Percentiles rank a stretch among this genome's conserved stretches.
phyloP scores from a whole-genome alignment of 2,329 filamentous ascomycete species.

The Neopestalotiopsis sp. region DNA sequence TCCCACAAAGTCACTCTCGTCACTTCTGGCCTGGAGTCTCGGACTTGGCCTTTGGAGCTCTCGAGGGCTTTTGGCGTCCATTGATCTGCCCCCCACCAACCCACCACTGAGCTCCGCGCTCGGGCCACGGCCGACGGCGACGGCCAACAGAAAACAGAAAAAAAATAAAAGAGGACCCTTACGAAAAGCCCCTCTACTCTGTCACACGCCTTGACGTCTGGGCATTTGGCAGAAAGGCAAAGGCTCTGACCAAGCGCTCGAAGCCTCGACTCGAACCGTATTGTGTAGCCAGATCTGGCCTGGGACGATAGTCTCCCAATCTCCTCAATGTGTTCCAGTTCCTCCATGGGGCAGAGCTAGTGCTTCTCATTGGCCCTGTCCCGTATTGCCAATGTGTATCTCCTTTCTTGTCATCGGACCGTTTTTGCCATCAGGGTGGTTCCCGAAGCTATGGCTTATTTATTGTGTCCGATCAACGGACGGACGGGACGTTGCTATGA shows the following conservation, averaged over 20 bases:
- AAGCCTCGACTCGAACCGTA: background rate
- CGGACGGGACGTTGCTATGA: conserved; percentile 8
- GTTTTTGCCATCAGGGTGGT: conserved; percentile 12
- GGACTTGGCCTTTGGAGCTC: background rate
- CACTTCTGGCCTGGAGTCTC: background rate
- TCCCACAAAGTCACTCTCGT: background rate
- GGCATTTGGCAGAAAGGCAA: background rate
- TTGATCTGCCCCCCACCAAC: background rate
- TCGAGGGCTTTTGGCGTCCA: too few species aligned
- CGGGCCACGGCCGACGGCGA: conserved; percentile 16
- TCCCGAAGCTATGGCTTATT: background rate
- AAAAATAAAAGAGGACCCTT: background rate
- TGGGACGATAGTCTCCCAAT: background rate
- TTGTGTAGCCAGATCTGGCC: background rate
- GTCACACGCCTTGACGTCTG: conserved; percentile 1
- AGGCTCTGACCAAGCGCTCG: background rate
- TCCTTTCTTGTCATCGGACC: conserved; percentile 16
- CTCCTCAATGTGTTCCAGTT: background rate
- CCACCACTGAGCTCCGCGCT: conserved; percentile 16
- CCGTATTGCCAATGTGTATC: background rate
- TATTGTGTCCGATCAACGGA: conserved; percentile 11
- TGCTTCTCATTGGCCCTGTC: background rate
- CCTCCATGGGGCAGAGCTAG: conserved; percentile 1
- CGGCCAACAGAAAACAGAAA: background rate
- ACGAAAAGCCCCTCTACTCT: background rate